phyloP scores from a whole-genome alignment of 2,329 filamentous ascomycete species.

The Madurella mycetomatis region DNA sequence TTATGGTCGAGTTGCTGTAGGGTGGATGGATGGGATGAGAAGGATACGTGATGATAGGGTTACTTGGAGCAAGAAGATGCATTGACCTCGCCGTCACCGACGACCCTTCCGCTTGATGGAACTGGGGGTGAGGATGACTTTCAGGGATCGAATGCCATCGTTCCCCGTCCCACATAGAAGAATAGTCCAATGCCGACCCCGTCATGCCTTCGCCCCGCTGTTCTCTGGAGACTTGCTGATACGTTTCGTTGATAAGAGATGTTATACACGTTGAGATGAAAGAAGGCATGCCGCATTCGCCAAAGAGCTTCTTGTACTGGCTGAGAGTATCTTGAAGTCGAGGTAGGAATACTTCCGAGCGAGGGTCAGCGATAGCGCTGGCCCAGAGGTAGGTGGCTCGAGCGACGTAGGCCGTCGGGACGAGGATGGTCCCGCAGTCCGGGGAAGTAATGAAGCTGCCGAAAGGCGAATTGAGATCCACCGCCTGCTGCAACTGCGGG shows the following conservation, averaged over 20 bases:
- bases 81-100: background rate
- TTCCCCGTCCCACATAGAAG: constrained; percentile 5
- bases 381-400: constrained; percentile 28
- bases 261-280: constrained; percentile 25
- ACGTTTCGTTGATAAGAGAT: constrained; percentile 20
- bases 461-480: constrained; percentile 23
- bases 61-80: background rate
- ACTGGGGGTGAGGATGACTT: too few relatives aligned
- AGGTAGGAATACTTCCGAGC: constrained; percentile 11
- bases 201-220: constrained; percentile 1
- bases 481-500: constrained; percentile 19
- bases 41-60: background rate
- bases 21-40: background rate
- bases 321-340: constrained; percentile 24
- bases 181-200: constrained; percentile 6
- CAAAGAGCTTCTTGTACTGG: constrained; percentile 25
- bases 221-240: constrained; percentile 3
- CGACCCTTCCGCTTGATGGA: background rate
- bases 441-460: constrained; percentile 21
- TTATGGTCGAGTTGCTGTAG: background rate
- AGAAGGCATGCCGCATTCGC: constrained; percentile 25
- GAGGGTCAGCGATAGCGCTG: constrained; percentile 19
- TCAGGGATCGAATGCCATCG: background rate
- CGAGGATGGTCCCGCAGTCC: constrained; percentile 17
- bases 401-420: constrained; percentile 28